phyloP scores from a whole-genome alignment of 164 flowering plant species.

The Vitis cinerea region DNA sequence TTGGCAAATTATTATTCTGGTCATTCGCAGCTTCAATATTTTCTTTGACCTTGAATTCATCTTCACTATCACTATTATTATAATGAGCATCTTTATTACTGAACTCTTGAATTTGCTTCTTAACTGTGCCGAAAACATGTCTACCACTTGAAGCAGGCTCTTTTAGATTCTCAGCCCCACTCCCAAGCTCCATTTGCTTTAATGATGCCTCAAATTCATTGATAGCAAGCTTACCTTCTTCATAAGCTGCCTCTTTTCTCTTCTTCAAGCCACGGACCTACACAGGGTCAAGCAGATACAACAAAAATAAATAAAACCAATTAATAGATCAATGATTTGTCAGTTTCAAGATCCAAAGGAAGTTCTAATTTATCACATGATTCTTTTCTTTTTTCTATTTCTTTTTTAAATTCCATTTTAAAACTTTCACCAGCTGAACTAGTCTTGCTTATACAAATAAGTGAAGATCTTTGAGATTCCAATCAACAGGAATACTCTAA shows the following conservation, averaged over 20 bases:
- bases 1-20: slow-evolving; percentile 19
- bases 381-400: no score
- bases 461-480: background rate
- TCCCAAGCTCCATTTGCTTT: slow-evolving; percentile 37
- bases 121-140: slow-evolving; percentile 62
- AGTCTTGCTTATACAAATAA: background rate
- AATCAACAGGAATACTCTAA: slow-evolving; percentile 1
- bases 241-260: slow-evolving; percentile 57
- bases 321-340: background rate
- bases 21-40: slow-evolving; percentile 20
- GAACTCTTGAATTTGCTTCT: slow-evolving; percentile 32
- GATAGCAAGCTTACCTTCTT: slow-evolving; percentile 77
- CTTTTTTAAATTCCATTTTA: no score
- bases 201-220: slow-evolving; percentile 64
- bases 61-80: slow-evolving; percentile 64
- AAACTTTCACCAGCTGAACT: background rate
- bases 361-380: background rate
- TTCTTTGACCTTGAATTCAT: slow-evolving; percentile 41
- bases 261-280: slow-evolving; percentile 80
- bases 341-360: background rate
- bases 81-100: slow-evolving; percentile 23
- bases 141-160: slow-evolving; percentile 53
- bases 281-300: background rate
- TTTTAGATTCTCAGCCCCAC: slow-evolving; percentile 24
- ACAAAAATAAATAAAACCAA: background rate